phyloP scores from a whole-genome alignment of 176 grass and related monocot genomes.

The Melocanna baccifera region DNA sequence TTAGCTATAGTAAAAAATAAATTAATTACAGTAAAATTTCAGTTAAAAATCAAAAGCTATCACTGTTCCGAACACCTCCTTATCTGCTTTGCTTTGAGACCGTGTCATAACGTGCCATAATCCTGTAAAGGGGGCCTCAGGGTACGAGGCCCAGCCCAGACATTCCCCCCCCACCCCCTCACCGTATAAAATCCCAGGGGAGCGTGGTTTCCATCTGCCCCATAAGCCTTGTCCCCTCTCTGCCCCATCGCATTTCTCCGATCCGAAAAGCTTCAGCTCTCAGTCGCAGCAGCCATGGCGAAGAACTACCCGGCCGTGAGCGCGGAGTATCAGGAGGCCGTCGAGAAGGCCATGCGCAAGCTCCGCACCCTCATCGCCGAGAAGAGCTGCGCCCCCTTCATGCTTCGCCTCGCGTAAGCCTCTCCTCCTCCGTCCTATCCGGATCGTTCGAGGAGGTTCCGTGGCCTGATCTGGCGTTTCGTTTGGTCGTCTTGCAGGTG shows the following conservation, averaged over 20 bases:
- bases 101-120: too few species aligned
- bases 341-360: conserved; percentile 75
- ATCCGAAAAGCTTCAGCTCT: background rate
- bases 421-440: background rate
- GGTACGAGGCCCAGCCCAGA: too few species aligned
- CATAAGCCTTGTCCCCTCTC: background rate
- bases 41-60: too few species aligned
- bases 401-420: conserved; percentile 87
- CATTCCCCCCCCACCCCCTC: background rate
- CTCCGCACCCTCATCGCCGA: conserved; percentile 81
- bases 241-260: background rate
- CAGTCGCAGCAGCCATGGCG: conserved; percentile 39
- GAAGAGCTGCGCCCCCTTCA: conserved; percentile 91
- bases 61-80: too few species aligned
- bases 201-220: conserved; percentile 30
- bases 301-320: conserved; percentile 81
- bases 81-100: too few species aligned
- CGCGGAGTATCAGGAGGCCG: conserved; percentile 71
- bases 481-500: conserved; percentile 47
- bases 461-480: background rate
- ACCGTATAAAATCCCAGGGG: conserved; percentile 28
- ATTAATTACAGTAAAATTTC: too few species aligned
- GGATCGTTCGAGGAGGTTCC: background rate
- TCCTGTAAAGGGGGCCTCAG: too few species aligned
- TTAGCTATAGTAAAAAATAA: too few species aligned